Evolutionary conservation across 2,329 filamentous ascomycete genomes (phyloP), one percentile per base, ranked within the genome.

Genomic region (Bertia moriformis): DNA sequence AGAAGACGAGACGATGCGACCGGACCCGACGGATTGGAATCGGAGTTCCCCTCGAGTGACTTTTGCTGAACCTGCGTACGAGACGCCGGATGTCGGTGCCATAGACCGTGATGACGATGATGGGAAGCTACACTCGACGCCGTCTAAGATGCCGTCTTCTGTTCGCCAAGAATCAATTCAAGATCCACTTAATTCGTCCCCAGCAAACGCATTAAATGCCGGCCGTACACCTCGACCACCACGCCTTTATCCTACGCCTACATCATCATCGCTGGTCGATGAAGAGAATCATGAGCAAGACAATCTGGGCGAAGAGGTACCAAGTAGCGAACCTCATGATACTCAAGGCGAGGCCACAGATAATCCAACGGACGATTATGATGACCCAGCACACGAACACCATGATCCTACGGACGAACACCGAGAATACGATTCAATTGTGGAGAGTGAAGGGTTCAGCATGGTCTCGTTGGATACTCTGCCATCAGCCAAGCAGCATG

Each of bases 391-490:
- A n/a, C n/a, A n/a, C n/a, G n/a, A 27, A 27, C 7, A 27, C 22
- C 22, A 38, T 20, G 51, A 61, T 39, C 57, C 59, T 19, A 61
- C 54, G 3, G 50, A 57, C 10, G 56, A 58, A n/a, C 57, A 63
- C 41, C 49, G 54, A 37, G 62, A 63, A 20, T 65, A 62, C 41
- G 63, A 67, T 47, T 62, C 64, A 2, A 63, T 67, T 17, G 59
- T 67, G 46, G 64, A 67, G 50, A 67, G 64, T 43, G 64, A 67
- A 50, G 64, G 63, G 2, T 67, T 67, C 43, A 67, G 62, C 39
- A 67, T 67, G 63, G 62, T 67, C 14, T 66, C 65, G 4, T 47
- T 67, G 38, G 59, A 64, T 39, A 62, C 63, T 4, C 46, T 67
- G 18, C 61, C 62, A 7, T 67, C 64, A 4, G 58, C 57, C 17